phyloP scores from a whole-genome alignment of 176 grass and related monocot genomes.

The Musa schizocarpa region DNA sequence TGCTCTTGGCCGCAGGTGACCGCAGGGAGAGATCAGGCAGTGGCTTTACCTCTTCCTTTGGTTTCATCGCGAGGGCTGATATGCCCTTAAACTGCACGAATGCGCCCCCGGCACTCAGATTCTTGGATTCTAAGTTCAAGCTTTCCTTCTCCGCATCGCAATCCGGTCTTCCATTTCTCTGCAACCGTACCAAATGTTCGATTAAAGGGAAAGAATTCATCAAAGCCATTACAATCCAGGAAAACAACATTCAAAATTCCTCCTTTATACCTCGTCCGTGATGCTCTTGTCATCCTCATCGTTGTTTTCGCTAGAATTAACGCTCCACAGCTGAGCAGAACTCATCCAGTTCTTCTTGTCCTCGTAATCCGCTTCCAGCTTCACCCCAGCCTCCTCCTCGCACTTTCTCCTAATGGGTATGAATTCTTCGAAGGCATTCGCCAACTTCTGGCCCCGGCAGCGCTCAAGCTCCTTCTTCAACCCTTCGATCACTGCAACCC shows the following conservation, averaged over 20 bases:
- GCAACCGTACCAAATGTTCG: neutral
- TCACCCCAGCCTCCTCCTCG: slow-evolving; percentile 5
- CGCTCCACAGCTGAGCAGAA: slow-evolving; percentile 84
- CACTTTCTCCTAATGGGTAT: slow-evolving; percentile 29
- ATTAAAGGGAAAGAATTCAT: neutral
- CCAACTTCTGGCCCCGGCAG: slow-evolving; percentile 6
- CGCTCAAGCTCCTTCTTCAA: slow-evolving; percentile 52
- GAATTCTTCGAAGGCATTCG: slow-evolving; percentile 17
- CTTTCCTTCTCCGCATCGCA: neutral
- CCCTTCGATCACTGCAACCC: slow-evolving; percentile 52
- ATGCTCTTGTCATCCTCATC: slow-evolving; percentile 12
- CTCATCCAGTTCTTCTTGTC: slow-evolving; percentile 88
- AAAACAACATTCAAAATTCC: neutral
- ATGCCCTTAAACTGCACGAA: slow-evolving; percentile 28
- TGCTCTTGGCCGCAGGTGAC: slow-evolving; percentile 1
- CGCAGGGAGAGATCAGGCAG: slow-evolving; percentile 26
- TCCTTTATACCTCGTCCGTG: neutral
- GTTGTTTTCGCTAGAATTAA: slow-evolving; percentile 27
- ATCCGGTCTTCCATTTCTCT: slow-evolving; percentile 10
- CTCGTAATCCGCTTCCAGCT: slow-evolving; percentile 14
- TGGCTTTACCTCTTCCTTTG: slow-evolving; percentile 24
- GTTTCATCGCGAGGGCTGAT: slow-evolving; percentile 12
- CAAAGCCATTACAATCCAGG: neutral
- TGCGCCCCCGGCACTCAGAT: neutral
- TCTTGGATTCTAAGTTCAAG: slow-evolving; percentile 24